Evolutionary conservation across 108 stramenopile species (phyloP).

Genomic region (Cylindrotheca fusiformis): DNA sequence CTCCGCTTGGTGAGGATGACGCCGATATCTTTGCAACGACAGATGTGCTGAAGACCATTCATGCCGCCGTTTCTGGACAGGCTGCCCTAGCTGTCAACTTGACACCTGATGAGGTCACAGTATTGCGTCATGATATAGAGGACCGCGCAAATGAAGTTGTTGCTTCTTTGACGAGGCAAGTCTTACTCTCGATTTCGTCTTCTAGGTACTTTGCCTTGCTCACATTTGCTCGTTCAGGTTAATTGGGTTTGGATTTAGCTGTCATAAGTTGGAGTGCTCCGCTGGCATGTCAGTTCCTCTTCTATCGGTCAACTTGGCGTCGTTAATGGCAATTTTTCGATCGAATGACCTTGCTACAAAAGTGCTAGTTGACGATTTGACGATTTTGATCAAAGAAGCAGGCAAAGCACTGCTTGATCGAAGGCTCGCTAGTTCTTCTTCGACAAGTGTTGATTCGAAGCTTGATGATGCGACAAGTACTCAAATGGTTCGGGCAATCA

Average conservation of each 20-base stretch:
- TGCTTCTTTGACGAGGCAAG: conserved; percentile 39
- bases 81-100: conserved; percentile 16
- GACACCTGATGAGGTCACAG: conserved; percentile 5
- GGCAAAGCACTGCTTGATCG: conserved; percentile 64
- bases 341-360: conserved; percentile 29
- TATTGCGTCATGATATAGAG: conserved; percentile 27
- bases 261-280: conserved; percentile 11
- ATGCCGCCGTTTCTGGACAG: conserved; percentile 44
- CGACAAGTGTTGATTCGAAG: conserved; percentile 6
- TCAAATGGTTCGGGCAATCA: conserved; percentile 67
- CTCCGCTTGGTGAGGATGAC: conserved; percentile 34
- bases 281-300: conserved; percentile 60
- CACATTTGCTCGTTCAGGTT: conserved; percentile 23
- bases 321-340: conserved; percentile 58
- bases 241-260: conserved; percentile 59
- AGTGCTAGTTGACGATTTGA: conserved; percentile 51
- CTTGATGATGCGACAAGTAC: conserved; percentile 51
- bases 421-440: conserved; percentile 39
- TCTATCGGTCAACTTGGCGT: conserved; percentile 55
- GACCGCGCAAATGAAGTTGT: conserved; percentile 26
- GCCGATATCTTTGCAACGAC: conserved; percentile 26
- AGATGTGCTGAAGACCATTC: conserved; percentile 44
- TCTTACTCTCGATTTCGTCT: background rate
- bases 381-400: conserved; percentile 46
- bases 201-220: background rate